Evolutionary conservation across 73 alveolate genomes (phyloP).

Genomic region (Tetrahymena malaccensis): DNA sequence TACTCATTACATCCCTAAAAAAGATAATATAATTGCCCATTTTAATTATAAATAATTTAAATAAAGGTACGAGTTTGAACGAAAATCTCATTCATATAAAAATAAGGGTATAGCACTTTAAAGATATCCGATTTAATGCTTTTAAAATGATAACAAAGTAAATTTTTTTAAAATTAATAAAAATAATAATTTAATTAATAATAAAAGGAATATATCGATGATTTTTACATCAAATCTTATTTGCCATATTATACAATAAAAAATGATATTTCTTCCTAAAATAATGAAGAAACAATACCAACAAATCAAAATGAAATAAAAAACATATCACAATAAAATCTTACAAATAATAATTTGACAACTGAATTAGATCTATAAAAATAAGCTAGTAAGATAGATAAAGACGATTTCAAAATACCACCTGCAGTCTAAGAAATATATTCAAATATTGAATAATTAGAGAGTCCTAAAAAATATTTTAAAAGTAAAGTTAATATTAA

Average conservation of each 20-base stretch:
- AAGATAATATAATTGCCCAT: not conserved
- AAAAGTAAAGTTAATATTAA: too few relatives aligned
- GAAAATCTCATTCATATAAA: not conserved
- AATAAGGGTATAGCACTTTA: not conserved
- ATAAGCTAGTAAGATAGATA: too few relatives aligned
- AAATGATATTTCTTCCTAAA: not conserved
- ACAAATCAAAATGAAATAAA: not conserved
- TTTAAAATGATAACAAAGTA: not conserved
- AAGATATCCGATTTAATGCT: not conserved
- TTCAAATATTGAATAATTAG: not conserved
- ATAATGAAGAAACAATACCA: not conserved
- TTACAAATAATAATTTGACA: not conserved
- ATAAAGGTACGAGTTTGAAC: not conserved
- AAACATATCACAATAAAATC: not conserved
- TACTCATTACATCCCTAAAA: not conserved
- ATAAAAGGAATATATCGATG: not conserved
- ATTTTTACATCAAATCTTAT: not conserved
- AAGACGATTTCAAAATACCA: not conserved
- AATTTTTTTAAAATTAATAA: not conserved
- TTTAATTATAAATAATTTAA: not conserved
- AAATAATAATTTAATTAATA: not conserved
- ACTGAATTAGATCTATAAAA: not conserved
- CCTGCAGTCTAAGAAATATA: not conserved
- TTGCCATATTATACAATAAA: not conserved
- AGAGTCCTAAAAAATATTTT: too few relatives aligned